Conservation (phyloP, 805 yeast genomes). For the Yarrowia sp. region DNA sequence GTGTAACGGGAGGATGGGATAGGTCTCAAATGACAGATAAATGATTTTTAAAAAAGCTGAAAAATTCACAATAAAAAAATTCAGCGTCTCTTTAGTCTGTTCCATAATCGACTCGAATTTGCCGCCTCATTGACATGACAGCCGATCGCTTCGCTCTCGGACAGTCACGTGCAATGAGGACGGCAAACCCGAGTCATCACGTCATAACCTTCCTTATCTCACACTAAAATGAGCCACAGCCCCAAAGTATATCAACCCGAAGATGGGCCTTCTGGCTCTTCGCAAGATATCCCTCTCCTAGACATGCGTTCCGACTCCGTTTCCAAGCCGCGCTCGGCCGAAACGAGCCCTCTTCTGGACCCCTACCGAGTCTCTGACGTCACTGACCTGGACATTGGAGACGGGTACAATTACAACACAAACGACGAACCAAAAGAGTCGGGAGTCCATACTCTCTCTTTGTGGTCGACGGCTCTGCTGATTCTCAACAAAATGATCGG, state of each 20-base stretch:
- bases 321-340: conserved; percentile 16
- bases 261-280: neutral
- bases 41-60: too few species aligned
- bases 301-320: conserved; percentile 22
- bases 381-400: conserved; percentile 17
- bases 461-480: conserved; percentile 51
- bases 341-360: conserved; percentile 19
- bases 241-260: conserved; percentile 7
- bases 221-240: conserved; percentile 26
- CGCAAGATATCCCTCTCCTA: neutral
- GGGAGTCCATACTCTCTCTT: conserved; percentile 45
- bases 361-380: conserved; percentile 24
- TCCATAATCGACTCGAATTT: too few species aligned
- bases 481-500: conserved; percentile 76
- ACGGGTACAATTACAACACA: neutral
- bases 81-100: too few species aligned
- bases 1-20: too few species aligned
- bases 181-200: conserved; percentile 33
- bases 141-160: neutral
- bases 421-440: neutral
- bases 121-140: too few species aligned
- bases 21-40: too few species aligned
- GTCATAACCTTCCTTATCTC: conserved; percentile 21
- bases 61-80: too few species aligned
- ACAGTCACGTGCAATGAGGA: neutral